Percentiles rank a stretch among this genome's conserved stretches.
phyloP scores from a whole-genome alignment of 192 early-diverging fungal genomes.

The Gorgonomyces haynaldii region DNA sequence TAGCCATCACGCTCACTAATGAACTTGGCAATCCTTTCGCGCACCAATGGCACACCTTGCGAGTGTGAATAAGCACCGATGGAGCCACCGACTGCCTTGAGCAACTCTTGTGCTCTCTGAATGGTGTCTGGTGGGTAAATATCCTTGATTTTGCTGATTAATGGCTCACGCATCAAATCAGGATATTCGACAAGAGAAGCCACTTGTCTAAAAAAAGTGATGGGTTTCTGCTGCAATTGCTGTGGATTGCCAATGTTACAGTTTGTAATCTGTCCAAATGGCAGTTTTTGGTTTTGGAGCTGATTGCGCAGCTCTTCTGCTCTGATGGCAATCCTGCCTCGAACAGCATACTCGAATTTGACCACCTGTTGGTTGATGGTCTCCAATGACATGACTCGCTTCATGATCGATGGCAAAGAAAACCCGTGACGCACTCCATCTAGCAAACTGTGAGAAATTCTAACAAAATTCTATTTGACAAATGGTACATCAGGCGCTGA shows the following conservation, averaged over 20 bases:
- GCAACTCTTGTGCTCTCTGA: slow-evolving; percentile 62
- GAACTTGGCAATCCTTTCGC: slow-evolving; percentile 81
- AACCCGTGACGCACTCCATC: no score
- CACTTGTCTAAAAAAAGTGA: slow-evolving; percentile 95
- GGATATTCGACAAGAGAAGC: slow-evolving; percentile 82
- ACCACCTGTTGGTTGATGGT: slow-evolving; percentile 23
- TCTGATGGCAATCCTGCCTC: slow-evolving; percentile 87
- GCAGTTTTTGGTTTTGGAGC: slow-evolving; percentile 9
- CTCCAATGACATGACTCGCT: not conserved
- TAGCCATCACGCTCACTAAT: slow-evolving; percentile 90
- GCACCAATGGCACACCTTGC: slow-evolving; percentile 70
- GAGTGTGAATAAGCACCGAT: slow-evolving; percentile 92
- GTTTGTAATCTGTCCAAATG: slow-evolving; percentile 57
- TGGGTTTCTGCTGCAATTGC: slow-evolving; percentile 76
- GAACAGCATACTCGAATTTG: slow-evolving; percentile 86
- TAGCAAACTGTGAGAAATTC: no score
- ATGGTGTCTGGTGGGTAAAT: slow-evolving; percentile 84
- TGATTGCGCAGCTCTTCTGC: slow-evolving; percentile 64
- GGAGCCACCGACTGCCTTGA: slow-evolving; percentile 57
- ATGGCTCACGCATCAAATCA: slow-evolving; percentile 45
- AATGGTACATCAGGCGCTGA: no score
- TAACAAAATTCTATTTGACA: no score
- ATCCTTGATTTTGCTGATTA: slow-evolving; percentile 30
- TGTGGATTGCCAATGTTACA: slow-evolving; percentile 95
- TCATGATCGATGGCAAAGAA: no score